Percentiles rank a stretch among this genome's conserved stretches.
Conservation (phyloP, 805 yeast species). For the Yarrowia osloensis region DNA sequence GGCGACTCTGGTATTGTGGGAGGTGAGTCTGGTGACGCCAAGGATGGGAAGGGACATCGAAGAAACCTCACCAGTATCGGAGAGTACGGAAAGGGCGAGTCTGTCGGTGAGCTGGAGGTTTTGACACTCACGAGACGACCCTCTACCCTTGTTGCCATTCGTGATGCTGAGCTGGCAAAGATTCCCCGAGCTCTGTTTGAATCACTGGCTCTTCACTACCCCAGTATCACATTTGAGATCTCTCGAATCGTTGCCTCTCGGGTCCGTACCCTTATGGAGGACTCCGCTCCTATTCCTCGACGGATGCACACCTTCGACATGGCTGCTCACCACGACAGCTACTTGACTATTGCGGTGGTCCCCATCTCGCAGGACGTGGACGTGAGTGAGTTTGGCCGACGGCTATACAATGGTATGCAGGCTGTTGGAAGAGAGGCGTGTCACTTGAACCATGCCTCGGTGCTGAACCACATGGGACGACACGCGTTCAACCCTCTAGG, state of each 20-base stretch:
- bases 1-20: conserved; percentile 3
- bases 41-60: not conserved
- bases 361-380: conserved; percentile 85
- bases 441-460: conserved; percentile 79
- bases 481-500: conserved; percentile 92
- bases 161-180: conserved; percentile 92
- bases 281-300: conserved; percentile 27
- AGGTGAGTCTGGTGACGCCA: conserved; percentile 17
- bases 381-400: conserved; percentile 78
- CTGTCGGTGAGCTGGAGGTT: conserved; percentile 94
- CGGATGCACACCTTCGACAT: conserved; percentile 22
- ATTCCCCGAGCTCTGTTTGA: conserved; percentile 90
- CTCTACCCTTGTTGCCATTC: conserved; percentile 73
- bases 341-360: conserved; percentile 79
- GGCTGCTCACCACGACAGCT: conserved; percentile 38
- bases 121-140: conserved; percentile 74
- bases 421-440: conserved; percentile 72
- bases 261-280: conserved; percentile 38
- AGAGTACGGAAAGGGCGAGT: conserved; percentile 92
- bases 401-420: conserved; percentile 68
- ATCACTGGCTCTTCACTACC: conserved; percentile 76
- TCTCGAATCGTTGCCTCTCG: conserved; percentile 79
- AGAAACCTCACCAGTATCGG: conserved; percentile 48
- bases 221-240: conserved; percentile 87
- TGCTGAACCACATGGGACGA: conserved; percentile 77